A percentile compares a stretch with the other conserved stretches of the same genome.
Conservation (phyloP, 2,329 filamentous ascomycete species). For the Plectosphaerella plurivora region DNA sequence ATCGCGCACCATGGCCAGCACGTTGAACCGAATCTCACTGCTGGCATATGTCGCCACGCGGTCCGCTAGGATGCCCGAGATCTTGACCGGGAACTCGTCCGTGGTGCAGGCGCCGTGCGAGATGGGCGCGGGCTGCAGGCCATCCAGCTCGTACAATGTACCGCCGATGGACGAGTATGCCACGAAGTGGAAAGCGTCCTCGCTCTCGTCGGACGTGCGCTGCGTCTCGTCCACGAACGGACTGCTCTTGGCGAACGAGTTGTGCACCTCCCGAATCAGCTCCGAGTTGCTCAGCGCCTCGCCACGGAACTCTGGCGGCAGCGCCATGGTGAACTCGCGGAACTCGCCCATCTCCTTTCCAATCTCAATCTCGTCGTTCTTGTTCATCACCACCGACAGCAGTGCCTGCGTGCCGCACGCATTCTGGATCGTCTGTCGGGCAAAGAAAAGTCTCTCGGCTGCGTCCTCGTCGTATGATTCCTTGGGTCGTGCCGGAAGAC, state of each 20-base stretch:
- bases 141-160: conserved; percentile 89
- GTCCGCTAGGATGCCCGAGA: conserved; percentile 81
- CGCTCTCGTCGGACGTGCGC: conserved; percentile 61
- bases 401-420: conserved; percentile 96
- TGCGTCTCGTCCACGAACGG: conserved; percentile 92
- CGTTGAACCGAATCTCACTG: conserved; percentile 90
- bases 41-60: conserved; percentile 81
- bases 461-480: conserved; percentile 68
- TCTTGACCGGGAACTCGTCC: conserved; percentile 71
- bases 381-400: conserved; percentile 86
- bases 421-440: conserved; percentile 96
- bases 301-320: conserved; percentile 68
- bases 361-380: conserved; percentile 65
- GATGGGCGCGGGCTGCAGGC: conserved; percentile 88
- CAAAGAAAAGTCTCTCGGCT: conserved; percentile 81
- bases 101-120: conserved; percentile 71
- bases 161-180: conserved; percentile 82
- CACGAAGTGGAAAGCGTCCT: conserved; percentile 97
- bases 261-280: conserved; percentile 75
- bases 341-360: conserved; percentile 70
- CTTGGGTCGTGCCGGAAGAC: conserved; percentile 28
- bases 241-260: conserved; percentile 81
- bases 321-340: conserved; percentile 80
- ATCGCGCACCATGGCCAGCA: conserved; percentile 88
- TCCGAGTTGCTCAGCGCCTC: conserved; percentile 60